Evolutionary conservation across 2,329 filamentous ascomycete genomes (phyloP).

Genomic region (Claviceps sp.): DNA sequence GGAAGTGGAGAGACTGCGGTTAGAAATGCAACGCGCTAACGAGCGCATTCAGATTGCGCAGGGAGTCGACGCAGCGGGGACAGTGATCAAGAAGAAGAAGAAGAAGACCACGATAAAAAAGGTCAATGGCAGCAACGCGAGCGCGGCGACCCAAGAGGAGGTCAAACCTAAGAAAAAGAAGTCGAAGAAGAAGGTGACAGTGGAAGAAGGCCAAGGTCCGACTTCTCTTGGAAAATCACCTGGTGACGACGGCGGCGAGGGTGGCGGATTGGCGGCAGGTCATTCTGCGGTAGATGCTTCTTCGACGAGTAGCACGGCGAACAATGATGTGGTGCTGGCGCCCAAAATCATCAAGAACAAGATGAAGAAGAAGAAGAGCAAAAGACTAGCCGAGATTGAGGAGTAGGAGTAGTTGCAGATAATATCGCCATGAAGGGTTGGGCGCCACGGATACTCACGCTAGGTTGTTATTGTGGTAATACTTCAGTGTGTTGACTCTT

Average conservation of each 20-base stretch:
- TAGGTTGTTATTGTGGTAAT: neutral
- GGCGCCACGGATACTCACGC: neutral
- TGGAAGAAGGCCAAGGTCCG: neutral
- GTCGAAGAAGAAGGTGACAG: conserved; percentile 13
- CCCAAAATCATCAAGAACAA: conserved; percentile 30
- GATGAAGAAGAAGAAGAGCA: conserved; percentile 32
- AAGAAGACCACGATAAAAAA: conserved; percentile 30
- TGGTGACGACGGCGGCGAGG: no score
- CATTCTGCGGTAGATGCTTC: neutral
- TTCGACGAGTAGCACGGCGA: neutral
- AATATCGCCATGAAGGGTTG: neutral
- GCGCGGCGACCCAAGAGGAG: conserved; percentile 12
- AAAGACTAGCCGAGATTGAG: conserved; percentile 18
- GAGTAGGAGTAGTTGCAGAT: conserved; percentile 3
- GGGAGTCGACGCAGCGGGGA: conserved; percentile 52
- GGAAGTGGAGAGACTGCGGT: conserved; percentile 71
- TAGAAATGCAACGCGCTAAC: conserved; percentile 79
- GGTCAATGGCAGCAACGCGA: neutral
- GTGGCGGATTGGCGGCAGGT: neutral
- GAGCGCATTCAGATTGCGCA: conserved; percentile 60
- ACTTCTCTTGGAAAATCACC: neutral
- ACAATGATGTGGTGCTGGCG: conserved; percentile 14
- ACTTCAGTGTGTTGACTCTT: neutral
- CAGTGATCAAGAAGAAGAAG: conserved; percentile 54
- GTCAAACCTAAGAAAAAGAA: conserved; percentile 39